Conservation (phyloP, 805 yeast species). For the Kuraishia floccosa region DNA sequence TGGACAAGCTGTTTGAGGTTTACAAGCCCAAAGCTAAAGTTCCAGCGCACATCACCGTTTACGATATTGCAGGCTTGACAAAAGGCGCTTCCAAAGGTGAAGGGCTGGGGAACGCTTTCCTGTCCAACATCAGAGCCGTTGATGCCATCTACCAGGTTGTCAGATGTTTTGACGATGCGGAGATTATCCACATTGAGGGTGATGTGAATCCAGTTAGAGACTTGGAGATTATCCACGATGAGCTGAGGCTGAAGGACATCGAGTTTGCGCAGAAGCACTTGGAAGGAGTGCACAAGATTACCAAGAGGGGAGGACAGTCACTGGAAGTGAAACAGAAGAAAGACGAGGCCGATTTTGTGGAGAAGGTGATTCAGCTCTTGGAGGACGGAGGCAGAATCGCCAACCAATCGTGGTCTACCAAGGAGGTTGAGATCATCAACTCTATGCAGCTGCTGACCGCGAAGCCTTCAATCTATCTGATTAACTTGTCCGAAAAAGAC, state of each 20-base stretch:
- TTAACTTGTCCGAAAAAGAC: conserved; percentile 67
- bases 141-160: conserved; percentile 98
- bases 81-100: conserved; percentile 96
- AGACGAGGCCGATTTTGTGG: conserved; percentile 45
- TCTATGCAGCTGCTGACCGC: conserved; percentile 70
- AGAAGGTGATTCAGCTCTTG: conserved; percentile 49
- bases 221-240: conserved; percentile 82
- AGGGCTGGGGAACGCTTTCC: conserved; percentile 96
- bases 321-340: conserved; percentile 53
- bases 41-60: conserved; percentile 87
- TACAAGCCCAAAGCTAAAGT: conserved; percentile 80
- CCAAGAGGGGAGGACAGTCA: conserved; percentile 56
- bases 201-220: conserved; percentile 95
- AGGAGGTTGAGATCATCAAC: conserved; percentile 59
- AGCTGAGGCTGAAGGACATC: conserved; percentile 91
- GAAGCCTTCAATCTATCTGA: conserved; percentile 73
- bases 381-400: conserved; percentile 58
- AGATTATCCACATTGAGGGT: conserved; percentile 93
- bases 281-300: conserved; percentile 42
- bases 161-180: conserved; percentile 95
- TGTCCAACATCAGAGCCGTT: conserved; percentile 93
- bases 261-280: conserved; percentile 68
- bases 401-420: conserved; percentile 44
- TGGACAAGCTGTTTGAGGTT: conserved; percentile 62
- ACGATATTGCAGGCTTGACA: conserved; percentile 97